Base-by-base conservation (phyloP, 2,329 filamentous ascomycete genomes). In the Fusarium sp. region DNA sequence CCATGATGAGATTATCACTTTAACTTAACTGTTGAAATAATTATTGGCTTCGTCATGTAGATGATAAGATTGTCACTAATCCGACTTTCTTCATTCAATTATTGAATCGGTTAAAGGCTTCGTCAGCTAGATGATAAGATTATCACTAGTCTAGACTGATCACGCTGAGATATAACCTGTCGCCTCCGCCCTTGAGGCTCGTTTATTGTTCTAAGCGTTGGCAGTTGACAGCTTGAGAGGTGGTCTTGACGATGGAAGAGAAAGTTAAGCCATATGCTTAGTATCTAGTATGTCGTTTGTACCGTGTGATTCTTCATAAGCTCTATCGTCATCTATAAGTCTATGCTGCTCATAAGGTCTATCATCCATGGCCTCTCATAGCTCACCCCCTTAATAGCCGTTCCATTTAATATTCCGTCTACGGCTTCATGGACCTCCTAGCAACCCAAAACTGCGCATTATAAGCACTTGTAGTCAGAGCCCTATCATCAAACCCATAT, bases 381-480 rank as follows among this genome's bases (percentile, higher is more conserved):
- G 6, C 10, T 3, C 16, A 20, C 11, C 12, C 10, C 4, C 6
- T 18, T 49, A 1, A 16, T 34, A 18, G 5, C 16, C 5, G n/a
- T n/a, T n/a, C n/a, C n/a, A n/a, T n/a, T n/a, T n/a, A n/a, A 18
- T 8, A 29, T 1, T 2, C 2, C 3, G 12, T 1, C 2, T 65
- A 70, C 6, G 53, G 47, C 30, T 70, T 71, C 57, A 30, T 54
- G 0, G 69, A 71, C 29, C 69, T 72, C 25, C 24, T 71, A 1
- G 84, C 86, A 6, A 85, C 79, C 87, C 86, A 89, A 32, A 83
- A 84, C 73, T 88, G 86, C 25, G 85, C 86, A 55, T 82, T 78
- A 65, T 88, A 89, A 4, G 84, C 84, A 75, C 86, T 87, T 62
- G 79, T 83, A 0, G 81, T 85, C 74, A 89, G 71, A 0, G 85